A percentile compares a stretch with the other conserved stretches of the same genome.
Evolutionary conservation across 2,329 filamentous ascomycete genomes (phyloP).

Genomic region (Neoscytalidium dimidiatum): DNA sequence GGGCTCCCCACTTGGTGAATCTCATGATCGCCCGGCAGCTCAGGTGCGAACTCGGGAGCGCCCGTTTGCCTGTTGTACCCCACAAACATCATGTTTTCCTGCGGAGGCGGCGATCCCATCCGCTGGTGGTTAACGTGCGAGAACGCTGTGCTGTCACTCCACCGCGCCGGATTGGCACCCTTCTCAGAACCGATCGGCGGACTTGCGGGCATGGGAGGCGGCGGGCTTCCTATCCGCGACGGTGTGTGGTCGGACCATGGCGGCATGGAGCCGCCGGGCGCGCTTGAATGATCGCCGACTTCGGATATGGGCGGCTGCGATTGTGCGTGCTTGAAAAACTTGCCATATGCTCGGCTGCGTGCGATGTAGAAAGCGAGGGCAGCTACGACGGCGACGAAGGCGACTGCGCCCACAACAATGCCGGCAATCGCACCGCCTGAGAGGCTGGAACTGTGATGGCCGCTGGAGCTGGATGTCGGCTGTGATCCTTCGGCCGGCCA

Average conservation of each 20-base stretch:
- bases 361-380: conserved; percentile 67
- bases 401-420: conserved; percentile 64
- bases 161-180: background rate
- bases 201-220: background rate
- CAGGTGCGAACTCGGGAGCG: conserved; percentile 20
- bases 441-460: conserved; percentile 26
- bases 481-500: conserved; percentile 39
- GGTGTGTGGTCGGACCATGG: conserved; percentile 5
- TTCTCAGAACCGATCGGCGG: conserved; percentile 8
- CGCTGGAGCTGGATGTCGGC: conserved; percentile 8
- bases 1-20: background rate
- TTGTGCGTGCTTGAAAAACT: conserved; percentile 19
- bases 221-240: conserved; percentile 6
- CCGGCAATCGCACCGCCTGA: conserved; percentile 46
- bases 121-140: background rate
- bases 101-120: background rate
- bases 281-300: background rate
- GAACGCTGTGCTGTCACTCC: conserved; percentile 17
- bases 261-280: background rate
- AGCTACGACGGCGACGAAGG: conserved; percentile 62
- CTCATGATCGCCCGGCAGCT: conserved; percentile 15
- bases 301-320: conserved; percentile 4
- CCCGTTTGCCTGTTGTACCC: conserved; percentile 22
- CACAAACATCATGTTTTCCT: conserved; percentile 19
- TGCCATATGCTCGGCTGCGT: conserved; percentile 28